Base-by-base conservation (phyloP, 345 rosid genomes). In the Boechera stricta region DNA sequence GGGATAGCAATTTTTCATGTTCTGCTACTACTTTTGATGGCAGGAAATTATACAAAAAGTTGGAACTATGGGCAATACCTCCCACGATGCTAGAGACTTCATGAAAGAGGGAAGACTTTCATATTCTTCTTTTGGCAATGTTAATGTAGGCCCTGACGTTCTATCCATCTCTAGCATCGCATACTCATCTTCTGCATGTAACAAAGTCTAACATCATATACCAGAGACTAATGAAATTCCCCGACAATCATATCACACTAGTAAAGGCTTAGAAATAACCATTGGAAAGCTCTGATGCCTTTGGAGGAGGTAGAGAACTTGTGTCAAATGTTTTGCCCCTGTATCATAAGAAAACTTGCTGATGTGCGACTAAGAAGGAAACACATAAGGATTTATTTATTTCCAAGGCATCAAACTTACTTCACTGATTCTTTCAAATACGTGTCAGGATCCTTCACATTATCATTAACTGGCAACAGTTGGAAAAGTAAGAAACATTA, bases 71-170 rank as follows among this genome's bases (percentile, higher is more conserved):
- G 1, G 45, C 9, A 70, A 10, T 88, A 94, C 98, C 98, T 94
- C 97, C 97, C 98, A 91, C 47, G 98, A 80, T 28, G 93, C 82
- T 59, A 91, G 85, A 70, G 77, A 73, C 81, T 84, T 86, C 86
- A 91, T 80, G 81, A 84, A 89, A 59, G 98, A 87, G 31, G 94
- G 97, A 54, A 91, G 90, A 73, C 60, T 79, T 59, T 87, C 91
- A 53, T 87, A 93, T 56, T 84, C 93, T 78, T 85, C 86, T 76
- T 75, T 81, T 2, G 83, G 75, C 16, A 88, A 77, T 71, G 82
- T 76, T 61, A 94, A 72, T 11, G 71, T 7, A 21, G 79, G 52
- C 6, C 52, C 67, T 33, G 75, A 31, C 62, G 71, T 79, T 80
- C 69, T 74, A 42, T 44, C 69, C 48, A 76, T 75, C 69, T 77